Base-by-base conservation (phyloP, 257 asterid species). In the Solanum habrochaites region DNA sequence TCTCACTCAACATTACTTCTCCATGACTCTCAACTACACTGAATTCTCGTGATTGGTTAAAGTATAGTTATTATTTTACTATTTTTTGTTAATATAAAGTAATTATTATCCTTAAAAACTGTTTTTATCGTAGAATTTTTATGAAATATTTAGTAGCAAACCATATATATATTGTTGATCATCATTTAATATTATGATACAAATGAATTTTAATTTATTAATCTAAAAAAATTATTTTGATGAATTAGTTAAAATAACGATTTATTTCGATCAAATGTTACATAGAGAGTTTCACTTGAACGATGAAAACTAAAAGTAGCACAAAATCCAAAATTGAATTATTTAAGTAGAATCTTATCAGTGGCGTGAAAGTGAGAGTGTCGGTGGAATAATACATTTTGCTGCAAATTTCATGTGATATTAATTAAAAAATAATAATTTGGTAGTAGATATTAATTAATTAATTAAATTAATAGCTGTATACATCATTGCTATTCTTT, bases 1-100 rank as follows among this genome's bases (percentile, higher is more conserved):
- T 78, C 42, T 78, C 16, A 45, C 39, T 27, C 84, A 45, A 43
- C 40, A 78, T 78, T 43, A 78, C 83, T 77, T 78, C 64, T 45
- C 20, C n/a, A 0, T 4, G 25, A 78, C 37, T 6, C 9, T 25
- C 62, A 45, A 27, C 42, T 45, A 78, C 66, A 45, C 42, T 78
- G 27, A 45, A 78, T 78, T 45, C 83, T 78, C 64, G 66, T 45
- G 40, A 12, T 43, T 77, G 43, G 23, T 2, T 40, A 21, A 10
- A 15, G 23, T 10, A 37, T 37, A 37, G 39, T 37, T 1, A 37
- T 37, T 5, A 37, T 37, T 37, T 37, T 37, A 37, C 39, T 32
- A 0, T 32, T 32, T 3, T 49, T 49, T 2, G 1, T 14, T 14
- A 47, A 49, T 49, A 5, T 49, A 49, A 15, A 1, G 3, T 15